Percentiles rank a stretch among this genome's conserved stretches.
These are phyloP conservation scores for Saturnispora sanitii DNA, from an alignment of 805 yeast genomes.

Conservation along the genomic window DNA sequence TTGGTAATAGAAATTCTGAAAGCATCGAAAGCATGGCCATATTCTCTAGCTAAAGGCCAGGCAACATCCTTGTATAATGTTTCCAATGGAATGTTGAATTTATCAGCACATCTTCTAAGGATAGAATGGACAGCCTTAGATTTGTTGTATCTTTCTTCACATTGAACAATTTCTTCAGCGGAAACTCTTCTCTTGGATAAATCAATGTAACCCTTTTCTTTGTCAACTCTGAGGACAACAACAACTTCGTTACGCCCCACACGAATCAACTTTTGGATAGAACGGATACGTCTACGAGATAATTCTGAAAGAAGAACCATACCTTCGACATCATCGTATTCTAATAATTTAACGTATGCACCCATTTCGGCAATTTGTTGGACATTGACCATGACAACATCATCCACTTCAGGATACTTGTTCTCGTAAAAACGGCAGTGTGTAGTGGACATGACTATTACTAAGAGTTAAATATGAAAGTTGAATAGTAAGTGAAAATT, in stretches of 20 bases:
- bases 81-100: conserved; percentile 81
- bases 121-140: conserved; percentile 98
- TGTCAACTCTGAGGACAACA: conserved; percentile 94
- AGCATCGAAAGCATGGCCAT: conserved; percentile 96
- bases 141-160: conserved; percentile 96
- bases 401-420: conserved; percentile 98
- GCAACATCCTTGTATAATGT: conserved; percentile 80
- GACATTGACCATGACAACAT: conserved; percentile 97
- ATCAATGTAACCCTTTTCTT: conserved; percentile 97
- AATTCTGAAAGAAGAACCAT: conserved; percentile 94
- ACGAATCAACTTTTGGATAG: conserved; percentile 93
- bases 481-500: not conserved
- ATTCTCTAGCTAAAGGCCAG: conserved; percentile 94
- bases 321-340: conserved; percentile 97
- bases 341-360: conserved; percentile 90
- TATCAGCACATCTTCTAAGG: conserved; percentile 96
- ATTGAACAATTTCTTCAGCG: conserved; percentile 93
- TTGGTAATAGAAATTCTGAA: conserved; percentile 94
- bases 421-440: conserved; percentile 96
- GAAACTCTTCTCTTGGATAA: conserved; percentile 95
- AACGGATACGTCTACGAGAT: conserved; percentile 97
- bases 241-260: conserved; percentile 98
- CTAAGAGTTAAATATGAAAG: not conserved
- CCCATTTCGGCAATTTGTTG: conserved; percentile 99
- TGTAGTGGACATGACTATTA: conserved; percentile 61